Evolutionary conservation across 441 rosid species (phyloP), one percentile per base, ranked within the genome.

Genomic region (Adansonia grandidieri): DNA sequence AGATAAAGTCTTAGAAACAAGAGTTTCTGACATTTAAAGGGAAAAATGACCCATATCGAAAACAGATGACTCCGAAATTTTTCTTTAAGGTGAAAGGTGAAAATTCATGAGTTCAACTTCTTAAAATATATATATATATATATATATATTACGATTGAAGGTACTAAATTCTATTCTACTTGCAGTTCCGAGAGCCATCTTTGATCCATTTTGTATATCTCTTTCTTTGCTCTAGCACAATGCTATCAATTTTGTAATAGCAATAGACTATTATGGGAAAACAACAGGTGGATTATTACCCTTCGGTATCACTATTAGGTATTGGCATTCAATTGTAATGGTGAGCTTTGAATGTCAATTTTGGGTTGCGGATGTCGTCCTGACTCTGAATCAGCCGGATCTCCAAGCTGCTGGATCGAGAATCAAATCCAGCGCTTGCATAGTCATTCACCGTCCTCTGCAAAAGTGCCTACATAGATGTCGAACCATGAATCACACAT

Each of bases 381-480:
- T 97, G 99, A 82, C 98, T 91, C 83, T 95, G 99, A 81, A 97
- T 89, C 80, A 97, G 79, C 76, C 97, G 89, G 77, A 97, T 97
- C 81, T 97, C 99, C 86, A 97, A 87, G 82, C 98, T 95, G 86
- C 99, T 95, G 11, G 98, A 84, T 47, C 87, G 68, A 0, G 87
- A 88, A 87, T 92, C 84, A 56, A 82, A 95, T 70, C 93, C 96
- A 0, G 87, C 97, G 1, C 79, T 79, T 48, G 40, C 7, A 73
- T 97, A 97, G 77, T 92, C 99, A 80, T 82, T 84, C 82, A 95
- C 67, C 3, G 99, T 97, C 82, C 96, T 90, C 80, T 80, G 92
- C 73, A 97, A 84, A 79, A 97, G 87, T 2, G 90, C 98, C 99
- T 97, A 82, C 82, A 78, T 6, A 20, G 40, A 63, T 22, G n/a